Evolutionary conservation across 768 basidiomycete genomes (phyloP).

Genomic region (Agaricus bisporus): DNA sequence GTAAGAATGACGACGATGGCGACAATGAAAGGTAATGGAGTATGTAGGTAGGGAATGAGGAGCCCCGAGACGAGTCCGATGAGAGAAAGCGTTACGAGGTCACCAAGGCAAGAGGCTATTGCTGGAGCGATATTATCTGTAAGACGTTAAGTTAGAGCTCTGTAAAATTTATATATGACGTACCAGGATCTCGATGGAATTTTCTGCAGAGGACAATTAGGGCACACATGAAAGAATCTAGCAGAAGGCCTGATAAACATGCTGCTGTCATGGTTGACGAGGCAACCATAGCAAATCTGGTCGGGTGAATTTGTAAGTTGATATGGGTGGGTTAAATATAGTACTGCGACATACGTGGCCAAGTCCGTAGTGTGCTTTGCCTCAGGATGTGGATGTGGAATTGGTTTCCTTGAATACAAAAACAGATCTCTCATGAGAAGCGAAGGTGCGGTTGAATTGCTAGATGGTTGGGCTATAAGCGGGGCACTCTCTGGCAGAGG

Average conservation of each 20-base stretch:
- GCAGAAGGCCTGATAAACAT: conserved; percentile 64
- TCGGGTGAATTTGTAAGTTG: conserved; percentile 1
- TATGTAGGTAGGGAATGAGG: conserved; percentile 63
- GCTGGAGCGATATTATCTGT: conserved; percentile 95
- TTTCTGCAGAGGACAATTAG: conserved; percentile 75
- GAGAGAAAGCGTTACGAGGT: conserved; percentile 84
- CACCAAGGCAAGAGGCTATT: conserved; percentile 87
- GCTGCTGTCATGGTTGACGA: conserved; percentile 78
- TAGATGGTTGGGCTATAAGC: conserved; percentile 10
- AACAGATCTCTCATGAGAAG: conserved; percentile 13
- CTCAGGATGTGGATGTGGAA: conserved; percentile 15
- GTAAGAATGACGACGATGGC: conserved; percentile 43
- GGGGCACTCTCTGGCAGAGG: conserved; percentile 18
- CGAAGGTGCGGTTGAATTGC: conserved; percentile 13
- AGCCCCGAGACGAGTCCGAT: conserved; percentile 68
- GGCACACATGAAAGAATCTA: conserved; percentile 90
- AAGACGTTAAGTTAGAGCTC: neutral
- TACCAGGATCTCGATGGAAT: conserved; percentile 81
- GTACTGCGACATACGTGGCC: conserved; percentile 25
- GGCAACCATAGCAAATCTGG: conserved; percentile 71
- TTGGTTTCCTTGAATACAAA: conserved; percentile 20
- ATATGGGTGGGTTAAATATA: neutral
- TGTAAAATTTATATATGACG: conserved; percentile 11
- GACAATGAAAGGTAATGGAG: conserved; percentile 56
- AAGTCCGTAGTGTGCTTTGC: conserved; percentile 25